These are phyloP conservation scores for Kalmusia sp. DNA, from an alignment of 2,329 filamentous ascomycete genomes.

Conservation along the genomic window DNA sequence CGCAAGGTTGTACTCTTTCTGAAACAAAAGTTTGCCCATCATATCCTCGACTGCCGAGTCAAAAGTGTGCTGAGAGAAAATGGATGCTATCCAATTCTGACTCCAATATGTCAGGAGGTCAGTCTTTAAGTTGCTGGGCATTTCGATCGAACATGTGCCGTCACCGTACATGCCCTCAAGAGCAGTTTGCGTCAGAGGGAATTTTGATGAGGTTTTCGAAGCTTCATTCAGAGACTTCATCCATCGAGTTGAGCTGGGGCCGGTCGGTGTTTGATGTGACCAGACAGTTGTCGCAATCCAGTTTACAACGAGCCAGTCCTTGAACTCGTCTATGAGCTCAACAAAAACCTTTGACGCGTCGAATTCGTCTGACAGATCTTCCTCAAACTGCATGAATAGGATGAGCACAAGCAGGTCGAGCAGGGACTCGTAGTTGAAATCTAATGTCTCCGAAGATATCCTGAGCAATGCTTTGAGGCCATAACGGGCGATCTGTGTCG, in stretches of 20 bases:
- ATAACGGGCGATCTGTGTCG: slow-evolving; percentile 70
- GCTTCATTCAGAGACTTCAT: slow-evolving; percentile 34
- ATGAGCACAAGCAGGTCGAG: slow-evolving; percentile 84
- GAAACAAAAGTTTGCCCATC: slow-evolving; percentile 52
- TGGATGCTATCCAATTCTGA: slow-evolving; percentile 52
- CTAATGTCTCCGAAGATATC: slow-evolving; percentile 79
- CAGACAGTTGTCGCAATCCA: slow-evolving; percentile 46
- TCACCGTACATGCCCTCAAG: slow-evolving; percentile 44
- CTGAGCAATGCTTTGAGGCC: slow-evolving; percentile 78
- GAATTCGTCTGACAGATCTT: slow-evolving; percentile 74
- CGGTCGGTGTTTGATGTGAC: slow-evolving; percentile 38
- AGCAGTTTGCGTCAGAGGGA: slow-evolving; percentile 44
- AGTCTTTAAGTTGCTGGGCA: slow-evolving; percentile 34
- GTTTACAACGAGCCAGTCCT: slow-evolving; percentile 42
- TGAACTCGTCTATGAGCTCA: slow-evolving; percentile 62
- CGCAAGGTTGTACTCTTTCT: slow-evolving; percentile 58
- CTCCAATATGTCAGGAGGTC: slow-evolving; percentile 54
- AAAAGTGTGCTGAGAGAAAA: slow-evolving; percentile 46
- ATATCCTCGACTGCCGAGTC: slow-evolving; percentile 49
- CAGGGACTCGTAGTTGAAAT: slow-evolving; percentile 75
- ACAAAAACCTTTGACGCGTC: slow-evolving; percentile 65
- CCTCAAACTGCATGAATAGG: slow-evolving; percentile 82
- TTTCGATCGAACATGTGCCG: slow-evolving; percentile 38
- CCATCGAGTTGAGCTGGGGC: slow-evolving; percentile 32
- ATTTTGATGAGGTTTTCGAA: slow-evolving; percentile 29